Evolutionary conservation across 2,329 filamentous ascomycete species (phyloP), one percentile per base, ranked within the genome.

Genomic region (Metarhizium humberi): DNA sequence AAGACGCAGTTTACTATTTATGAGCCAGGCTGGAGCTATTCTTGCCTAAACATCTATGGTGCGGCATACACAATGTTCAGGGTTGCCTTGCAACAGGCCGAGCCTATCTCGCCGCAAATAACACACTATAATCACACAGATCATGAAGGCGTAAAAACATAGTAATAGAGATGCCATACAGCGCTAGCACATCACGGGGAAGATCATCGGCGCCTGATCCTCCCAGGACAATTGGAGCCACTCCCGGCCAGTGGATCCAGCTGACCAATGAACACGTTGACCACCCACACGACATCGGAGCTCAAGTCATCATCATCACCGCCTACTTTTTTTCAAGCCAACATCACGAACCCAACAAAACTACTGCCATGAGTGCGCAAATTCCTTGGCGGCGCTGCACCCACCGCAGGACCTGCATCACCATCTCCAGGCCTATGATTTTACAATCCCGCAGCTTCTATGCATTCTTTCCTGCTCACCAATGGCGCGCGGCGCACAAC

Each of bases 311-410:
- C 4, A 11, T 34, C 45, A 29, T 11, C 45, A 48, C 6, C 16
- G 11, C 2, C 45, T 48, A 25, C 13, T 14, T 40, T 48, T 29
- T 48, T 20, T 6, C 11, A 30, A 48, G 20, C 11, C 45, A 48
- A 6, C 45, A 29, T 30, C 20, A 48, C 20, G 10, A 48, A 16
- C 10, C 13, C 25, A 48, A 6, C n/a, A 42, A 42, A 6, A 43
- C 14, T 40, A 46, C 6, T 46, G 56, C 48, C 55, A 71, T 72
- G 70, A 71, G 62, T 60, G 63, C 56, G 56, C 66, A 57, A 59
- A 62, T 63, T 52, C 60, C 67, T 57, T 69, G 66, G 69, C 64
- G 63, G 54, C 62, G 63, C 60, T 66, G 62, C 59, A 61, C 59
- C 50, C 53, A 50, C 52, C 61, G 60, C 25, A 58, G 60, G 46